Base-by-base conservation (phyloP, 345 rosid species). In the Acer yangbiense region DNA sequence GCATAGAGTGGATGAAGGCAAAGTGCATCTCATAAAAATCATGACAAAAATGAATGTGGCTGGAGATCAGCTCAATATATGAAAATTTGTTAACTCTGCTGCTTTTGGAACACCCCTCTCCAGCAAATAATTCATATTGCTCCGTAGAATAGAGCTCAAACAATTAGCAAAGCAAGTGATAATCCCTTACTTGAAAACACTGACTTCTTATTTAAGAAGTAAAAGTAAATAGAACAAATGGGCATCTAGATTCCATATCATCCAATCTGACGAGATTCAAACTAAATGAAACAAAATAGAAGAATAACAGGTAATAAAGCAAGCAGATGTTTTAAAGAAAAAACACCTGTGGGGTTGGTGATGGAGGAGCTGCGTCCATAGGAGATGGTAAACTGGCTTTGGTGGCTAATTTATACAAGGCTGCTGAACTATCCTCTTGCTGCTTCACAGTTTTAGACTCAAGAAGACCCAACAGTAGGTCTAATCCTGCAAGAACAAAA, bases 321-420 rank as follows among this genome's bases (percentile, higher is more conserved):
- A 69, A 58, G 54, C 17, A 39, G 44, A 14, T 41, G 46, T 60
- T 54, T 10, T 65, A 73, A 50, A 46, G 18, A 54, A 70, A 32
- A 60, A 60, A 35, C 63, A 89, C 97, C 84, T 85, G 89, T 20
- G 88, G 87, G 72, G 81, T 84, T 75, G 97, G 93, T 64, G 94
- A 92, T 72, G 77, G 48, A 72, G 97, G 95, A 79, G 90, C 93
- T 23, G 90, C 78, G 82, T 87, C 89, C 66, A 84, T 78, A 60
- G 85, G 86, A 68, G 87, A 86, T 72, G 80, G 81, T 55, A 87
- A 84, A 76, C 83, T 80, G 20, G 85, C 87, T 75, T 86, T 84
- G 55, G 78, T 88, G 39, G 93, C 93, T 82, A 92, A 77, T 79
- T 84, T 87, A 78, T 80, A 87, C 81, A 92, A 76, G 72, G 92